Evolutionary conservation across 768 basidiomycete species (phyloP).

Genomic region (Sporobolomyces phaffii): DNA sequence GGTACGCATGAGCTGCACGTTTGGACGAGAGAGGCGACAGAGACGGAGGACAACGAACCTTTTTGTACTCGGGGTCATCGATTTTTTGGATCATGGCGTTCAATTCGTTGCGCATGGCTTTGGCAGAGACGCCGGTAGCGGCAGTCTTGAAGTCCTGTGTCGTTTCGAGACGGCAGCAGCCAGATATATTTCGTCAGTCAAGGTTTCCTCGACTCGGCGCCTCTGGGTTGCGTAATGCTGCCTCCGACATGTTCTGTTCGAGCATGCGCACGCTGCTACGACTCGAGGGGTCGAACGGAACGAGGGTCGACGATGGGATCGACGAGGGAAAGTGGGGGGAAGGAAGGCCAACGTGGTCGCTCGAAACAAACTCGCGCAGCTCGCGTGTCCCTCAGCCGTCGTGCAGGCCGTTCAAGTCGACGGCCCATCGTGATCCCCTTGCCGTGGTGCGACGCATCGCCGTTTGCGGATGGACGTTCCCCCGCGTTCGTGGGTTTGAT

Average conservation of each 20-base stretch:
- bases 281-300: too few species aligned
- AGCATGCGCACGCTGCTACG: too few species aligned
- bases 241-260: too few species aligned
- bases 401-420: too few species aligned
- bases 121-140: constrained; percentile 83
- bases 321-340: too few species aligned
- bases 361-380: too few species aligned
- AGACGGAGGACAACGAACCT: constrained; percentile 52
- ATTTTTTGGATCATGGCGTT: constrained; percentile 83
- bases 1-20: not conserved
- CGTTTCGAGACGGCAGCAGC: not conserved
- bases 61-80: constrained; percentile 69
- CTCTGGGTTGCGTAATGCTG: not conserved
- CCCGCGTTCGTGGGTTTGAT: not conserved
- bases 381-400: too few species aligned
- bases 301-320: too few species aligned
- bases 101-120: constrained; percentile 98
- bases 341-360: too few species aligned
- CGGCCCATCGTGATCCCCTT: not conserved
- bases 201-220: not conserved
- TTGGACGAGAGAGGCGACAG: not conserved
- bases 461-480: not conserved
- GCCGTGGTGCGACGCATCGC: not conserved
- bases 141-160: constrained; percentile 60
- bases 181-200: not conserved